Base-by-base conservation (phyloP, 2,329 filamentous ascomycete genomes). In the Fusarium cyanostomum region DNA sequence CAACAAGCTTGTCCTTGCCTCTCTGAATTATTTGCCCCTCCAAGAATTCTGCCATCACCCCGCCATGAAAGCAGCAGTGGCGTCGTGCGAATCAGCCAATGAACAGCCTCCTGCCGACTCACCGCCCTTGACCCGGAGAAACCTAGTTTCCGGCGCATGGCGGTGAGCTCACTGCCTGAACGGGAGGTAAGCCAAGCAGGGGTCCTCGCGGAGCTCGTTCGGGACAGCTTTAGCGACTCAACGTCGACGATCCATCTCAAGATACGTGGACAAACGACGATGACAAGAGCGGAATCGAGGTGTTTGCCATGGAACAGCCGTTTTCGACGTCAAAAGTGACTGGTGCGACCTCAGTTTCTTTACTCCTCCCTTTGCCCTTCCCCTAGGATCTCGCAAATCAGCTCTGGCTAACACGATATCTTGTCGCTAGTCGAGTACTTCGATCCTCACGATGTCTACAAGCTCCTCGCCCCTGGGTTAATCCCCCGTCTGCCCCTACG, bases 371-470 rank as follows among this genome's bases (percentile, higher is more conserved):
- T 50, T n/a, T 18, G n/a, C 18, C 7, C 24, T 30, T 44, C 37
- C 45, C 34, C 33, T 49, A 15, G 28, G 11, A 38, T 27, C 28
- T 15, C 13, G 30, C 48, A 24, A 27, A 26, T 50, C 27, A 31
- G 11, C 12, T 16, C 37, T 18, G 41, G 52, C 68, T 71, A 64
- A 71, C 66, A 63, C 50, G 35, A 52, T 46, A 24, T 44, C 59
- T 43, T 53, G 44, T 66, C 59, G 56, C 60, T 48, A 96, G 93
- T 97, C 81, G 94, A 98, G 82, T 99, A 97, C 80, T 92, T 91
- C 80, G 95, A 99, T 79, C 94, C 95, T 50, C 91, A 92, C 74
- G 89, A 91, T 71, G 86, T 98, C 64, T 98, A 94, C 78, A 88
- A 92, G 57, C 84, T 94, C 49, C 82, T 98, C 38, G 89, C 90